Conservation (phyloP, 192 early-diverging fungal genomes). For the Powellomyces hirtus region DNA sequence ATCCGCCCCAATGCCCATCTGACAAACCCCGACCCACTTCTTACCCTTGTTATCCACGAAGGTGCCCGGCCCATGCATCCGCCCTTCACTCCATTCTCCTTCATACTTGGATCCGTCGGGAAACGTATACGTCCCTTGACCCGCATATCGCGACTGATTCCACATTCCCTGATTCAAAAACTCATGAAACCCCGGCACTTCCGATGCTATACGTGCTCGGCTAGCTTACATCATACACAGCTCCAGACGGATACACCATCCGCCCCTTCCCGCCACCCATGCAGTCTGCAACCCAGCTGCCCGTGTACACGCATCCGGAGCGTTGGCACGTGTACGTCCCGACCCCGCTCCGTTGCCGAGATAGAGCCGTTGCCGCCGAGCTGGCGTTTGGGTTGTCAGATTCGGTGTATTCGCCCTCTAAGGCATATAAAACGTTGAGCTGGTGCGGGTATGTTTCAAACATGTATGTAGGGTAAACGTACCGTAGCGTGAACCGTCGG, state of each 20-base stretch:
- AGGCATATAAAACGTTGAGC: neutral
- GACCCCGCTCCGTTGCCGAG: constrained; percentile 6
- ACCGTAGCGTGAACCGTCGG: constrained; percentile 41
- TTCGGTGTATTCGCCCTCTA: constrained; percentile 29
- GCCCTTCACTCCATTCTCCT: constrained; percentile 31
- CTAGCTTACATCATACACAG: constrained; percentile 31
- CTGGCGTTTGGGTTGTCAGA: neutral
- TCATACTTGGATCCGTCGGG: constrained; percentile 28
- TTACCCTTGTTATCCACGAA: constrained; percentile 23
- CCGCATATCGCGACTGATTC: constrained; percentile 37
- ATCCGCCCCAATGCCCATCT: constrained; percentile 20
- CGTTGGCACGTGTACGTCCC: constrained; percentile 16
- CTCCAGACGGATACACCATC: constrained; percentile 24
- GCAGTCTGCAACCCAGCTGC: constrained; percentile 22
- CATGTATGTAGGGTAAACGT: neutral
- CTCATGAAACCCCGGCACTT: neutral
- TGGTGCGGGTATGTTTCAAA: neutral
- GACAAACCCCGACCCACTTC: constrained; percentile 38
- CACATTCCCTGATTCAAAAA: constrained; percentile 1
- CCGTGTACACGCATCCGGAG: constrained; percentile 13
- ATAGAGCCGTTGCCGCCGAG: neutral
- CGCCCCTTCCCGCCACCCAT: constrained; percentile 18
- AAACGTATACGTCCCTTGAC: constrained; percentile 37
- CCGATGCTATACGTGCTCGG: neutral
- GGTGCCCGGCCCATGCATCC: constrained; percentile 36